Evolutionary conservation across 768 basidiomycete species (phyloP), one percentile per base, ranked within the genome.

Genomic region (Trametes elegans): DNA sequence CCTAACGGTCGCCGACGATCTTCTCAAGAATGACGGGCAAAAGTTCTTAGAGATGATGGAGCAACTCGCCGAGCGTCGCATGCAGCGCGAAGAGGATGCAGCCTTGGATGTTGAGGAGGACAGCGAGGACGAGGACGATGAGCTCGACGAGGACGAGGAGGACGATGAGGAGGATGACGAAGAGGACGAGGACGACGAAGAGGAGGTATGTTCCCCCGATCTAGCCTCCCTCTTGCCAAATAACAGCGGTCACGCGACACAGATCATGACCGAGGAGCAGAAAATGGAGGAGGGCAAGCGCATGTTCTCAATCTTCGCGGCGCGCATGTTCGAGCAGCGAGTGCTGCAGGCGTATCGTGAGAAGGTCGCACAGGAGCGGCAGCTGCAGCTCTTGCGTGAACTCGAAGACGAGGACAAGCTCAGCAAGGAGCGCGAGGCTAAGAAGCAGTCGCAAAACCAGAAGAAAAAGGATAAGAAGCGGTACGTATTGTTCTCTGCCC

Each of bases 1-100:
- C 68, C 79, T 99, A 40, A 99, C 97, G 19, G 96, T 99, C 49
- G 97, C 97, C 41, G 97, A 99, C 68, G 97, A 99, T 74, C 82
- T 99, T 40, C 79, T 99, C 64, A 97, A 97, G 79, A 98, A 98
- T 65, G 95, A 99, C 66, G 96, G 96, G 2, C 92, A 94, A 66
- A 98, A 97, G 76, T 99, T 99, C 76, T 75, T 99, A 64, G 97
- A 99, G 77, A 99, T 99, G 97, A 99, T 99, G 97, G 97, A 98
- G 70, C 93, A 96, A 72, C 81, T 99, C 18, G 95, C 96, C 0
- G 93, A 97, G 66, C 82, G 93, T 45, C 82, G 96, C 40, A 92
- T 96, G 82, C 87, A 90, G 63, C 82, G 95, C 4, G 95, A 98
- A 67, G 89, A 94, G 63, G 78, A 80, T 66, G 77, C 78, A 0